These are phyloP conservation scores for Fusarium caatingaense DNA, from an alignment of 2,329 filamentous ascomycete species.

Conservation along the genomic window DNA sequence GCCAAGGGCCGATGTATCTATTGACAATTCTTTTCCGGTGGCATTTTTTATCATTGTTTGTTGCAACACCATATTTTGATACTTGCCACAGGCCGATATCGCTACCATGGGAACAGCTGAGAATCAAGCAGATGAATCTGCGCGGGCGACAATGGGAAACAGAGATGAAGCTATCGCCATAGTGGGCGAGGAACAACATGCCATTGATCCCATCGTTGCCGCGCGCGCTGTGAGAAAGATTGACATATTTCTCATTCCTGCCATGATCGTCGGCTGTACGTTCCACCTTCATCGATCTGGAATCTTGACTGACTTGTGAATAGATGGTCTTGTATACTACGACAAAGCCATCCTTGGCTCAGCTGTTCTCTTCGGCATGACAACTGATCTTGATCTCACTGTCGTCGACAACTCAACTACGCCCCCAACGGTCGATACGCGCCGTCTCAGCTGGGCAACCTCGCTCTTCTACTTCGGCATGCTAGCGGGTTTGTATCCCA, in stretches of 20 bases:
- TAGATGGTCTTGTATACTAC: conserved; percentile 58
- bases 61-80: conserved; percentile 9
- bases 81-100: conserved; percentile 7
- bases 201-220: conserved; percentile 65
- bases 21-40: neutral
- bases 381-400: conserved; percentile 70
- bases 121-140: conserved; percentile 17
- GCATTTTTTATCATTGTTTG: neutral
- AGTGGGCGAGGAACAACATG: conserved; percentile 66
- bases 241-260: conserved; percentile 73
- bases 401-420: conserved; percentile 57
- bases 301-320: conserved; percentile 37
- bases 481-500: conserved; percentile 78
- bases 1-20: neutral
- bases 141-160: conserved; percentile 15
- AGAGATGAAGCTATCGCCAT: conserved; percentile 59
- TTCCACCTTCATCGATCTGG: neutral
- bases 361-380: conserved; percentile 82
- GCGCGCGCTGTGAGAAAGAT: conserved; percentile 73
- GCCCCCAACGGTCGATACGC: conserved; percentile 71
- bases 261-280: conserved; percentile 68
- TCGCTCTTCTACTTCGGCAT: conserved; percentile 85
- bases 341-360: conserved; percentile 77
- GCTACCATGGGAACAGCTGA: conserved; percentile 26
- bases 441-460: conserved; percentile 79